Conservation (phyloP, 1,284 basidiomycete genomes). For the Ceratobasidium sp. region DNA sequence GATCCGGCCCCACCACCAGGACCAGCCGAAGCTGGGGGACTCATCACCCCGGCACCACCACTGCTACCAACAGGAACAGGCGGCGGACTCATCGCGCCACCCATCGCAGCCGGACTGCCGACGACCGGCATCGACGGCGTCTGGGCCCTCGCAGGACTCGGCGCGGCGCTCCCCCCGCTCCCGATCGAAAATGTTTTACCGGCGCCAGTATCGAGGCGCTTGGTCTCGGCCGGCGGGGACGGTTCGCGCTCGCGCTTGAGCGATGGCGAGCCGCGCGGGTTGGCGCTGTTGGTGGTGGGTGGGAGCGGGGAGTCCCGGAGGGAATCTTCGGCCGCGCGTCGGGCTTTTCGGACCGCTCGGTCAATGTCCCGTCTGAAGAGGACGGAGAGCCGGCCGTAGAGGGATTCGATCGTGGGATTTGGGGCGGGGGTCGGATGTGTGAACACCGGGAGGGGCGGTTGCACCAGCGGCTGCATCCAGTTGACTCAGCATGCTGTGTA, state of each 20-base stretch:
- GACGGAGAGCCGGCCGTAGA: constrained; percentile 34
- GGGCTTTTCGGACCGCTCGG: constrained; percentile 36
- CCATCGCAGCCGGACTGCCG: constrained; percentile 18
- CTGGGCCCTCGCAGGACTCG: constrained; percentile 27
- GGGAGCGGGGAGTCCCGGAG: constrained; percentile 20
- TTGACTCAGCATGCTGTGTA: not conserved
- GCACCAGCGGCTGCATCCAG: not conserved
- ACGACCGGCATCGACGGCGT: constrained; percentile 19
- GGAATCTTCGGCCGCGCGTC: constrained; percentile 35
- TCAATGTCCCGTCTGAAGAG: constrained; percentile 38
- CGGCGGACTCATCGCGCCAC: constrained; percentile 21
- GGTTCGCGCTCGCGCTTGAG: constrained; percentile 43
- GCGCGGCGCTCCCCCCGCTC: constrained; percentile 27
- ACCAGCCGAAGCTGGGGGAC: constrained; percentile 5
- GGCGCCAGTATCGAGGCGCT: constrained; percentile 39
- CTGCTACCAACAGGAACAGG: not conserved
- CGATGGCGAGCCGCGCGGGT: constrained; percentile 37
- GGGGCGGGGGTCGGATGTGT: constrained; percentile 37
- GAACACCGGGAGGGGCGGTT: constrained; percentile 37
- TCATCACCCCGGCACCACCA: not conserved
- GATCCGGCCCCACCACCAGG: not conserved
- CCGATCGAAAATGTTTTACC: constrained; percentile 39
- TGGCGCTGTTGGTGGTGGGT: not conserved
- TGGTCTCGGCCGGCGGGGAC: constrained; percentile 20
- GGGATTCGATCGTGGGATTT: constrained; percentile 42